phyloP scores from a whole-genome alignment of 2,329 filamentous ascomycete species.

The Hypomyces rosellus region DNA sequence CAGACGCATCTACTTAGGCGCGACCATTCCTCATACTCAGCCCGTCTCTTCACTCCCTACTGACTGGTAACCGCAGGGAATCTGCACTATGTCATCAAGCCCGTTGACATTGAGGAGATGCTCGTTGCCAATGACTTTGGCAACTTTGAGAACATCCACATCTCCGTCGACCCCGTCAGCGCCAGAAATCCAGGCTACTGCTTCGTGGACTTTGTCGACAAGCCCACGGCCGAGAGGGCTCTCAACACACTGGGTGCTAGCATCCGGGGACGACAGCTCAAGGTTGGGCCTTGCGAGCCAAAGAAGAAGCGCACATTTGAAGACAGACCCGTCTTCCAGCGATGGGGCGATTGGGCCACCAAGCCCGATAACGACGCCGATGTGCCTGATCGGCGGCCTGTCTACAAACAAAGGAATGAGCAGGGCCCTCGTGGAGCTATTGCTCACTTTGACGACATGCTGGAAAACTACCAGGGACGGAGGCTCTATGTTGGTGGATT shows the following conservation, averaged over 20 bases:
- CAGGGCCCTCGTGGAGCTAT: conserved; percentile 23
- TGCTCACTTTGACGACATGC: conserved; percentile 26
- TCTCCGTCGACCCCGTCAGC: conserved; percentile 62
- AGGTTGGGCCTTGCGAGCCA: conserved; percentile 59
- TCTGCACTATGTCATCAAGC: conserved; percentile 47
- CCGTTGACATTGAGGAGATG: conserved; percentile 55
- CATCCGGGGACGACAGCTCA: conserved; percentile 53
- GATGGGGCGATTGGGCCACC: conserved; percentile 40
- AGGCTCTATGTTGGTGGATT: conserved; percentile 48
- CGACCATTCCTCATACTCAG: not conserved
- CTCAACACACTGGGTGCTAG: conserved; percentile 49
- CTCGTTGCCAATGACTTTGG: conserved; percentile 39
- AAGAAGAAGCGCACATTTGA: conserved; percentile 30
- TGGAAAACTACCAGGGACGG: conserved; percentile 25
- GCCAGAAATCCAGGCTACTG: conserved; percentile 68
- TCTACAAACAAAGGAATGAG: conserved; percentile 10
- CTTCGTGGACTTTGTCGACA: conserved; percentile 60
- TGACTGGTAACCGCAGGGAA: conserved; percentile 30
- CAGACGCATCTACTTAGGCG: conserved; percentile 53
- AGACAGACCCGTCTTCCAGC: conserved; percentile 25
- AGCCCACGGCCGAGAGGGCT: conserved; percentile 45
- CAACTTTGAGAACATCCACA: conserved; percentile 51
- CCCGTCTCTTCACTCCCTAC: not conserved
- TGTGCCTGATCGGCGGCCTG: not conserved
- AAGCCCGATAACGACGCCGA: conserved; percentile 11